A percentile compares a stretch with the other conserved stretches of the same genome.
Conservation (phyloP, 1,139 yeast genomes). For the Arxiozyma heterogenica region DNA sequence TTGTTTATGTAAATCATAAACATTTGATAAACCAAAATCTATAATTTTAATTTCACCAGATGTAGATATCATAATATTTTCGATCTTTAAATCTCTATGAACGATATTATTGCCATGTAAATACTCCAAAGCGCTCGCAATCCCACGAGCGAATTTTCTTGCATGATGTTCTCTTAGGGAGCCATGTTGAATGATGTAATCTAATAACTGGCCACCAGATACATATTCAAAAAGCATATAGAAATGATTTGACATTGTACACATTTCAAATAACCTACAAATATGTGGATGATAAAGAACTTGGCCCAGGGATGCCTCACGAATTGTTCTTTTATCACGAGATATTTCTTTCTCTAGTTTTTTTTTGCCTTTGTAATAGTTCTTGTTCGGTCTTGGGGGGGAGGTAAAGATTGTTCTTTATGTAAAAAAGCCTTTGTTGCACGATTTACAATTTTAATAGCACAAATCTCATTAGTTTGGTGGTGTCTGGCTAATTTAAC, state of each 20-base stretch:
- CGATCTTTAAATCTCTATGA: slow-evolving; percentile 93
- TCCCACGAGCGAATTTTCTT: slow-evolving; percentile 91
- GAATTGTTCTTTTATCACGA: slow-evolving; percentile 80
- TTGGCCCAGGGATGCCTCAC: slow-evolving; percentile 92
- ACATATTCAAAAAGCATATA: slow-evolving; percentile 96
- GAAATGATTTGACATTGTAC: slow-evolving; percentile 93
- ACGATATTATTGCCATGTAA: slow-evolving; percentile 91
- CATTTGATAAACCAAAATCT: slow-evolving; percentile 90
- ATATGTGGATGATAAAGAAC: slow-evolving; percentile 86
- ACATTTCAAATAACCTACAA: slow-evolving; percentile 86
- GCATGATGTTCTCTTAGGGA: slow-evolving; percentile 90
- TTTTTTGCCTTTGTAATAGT: slow-evolving; percentile 50
- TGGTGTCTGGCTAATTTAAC: slow-evolving; percentile 89
- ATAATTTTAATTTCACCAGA: slow-evolving; percentile 91
- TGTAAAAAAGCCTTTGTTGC: slow-evolving; percentile 70
- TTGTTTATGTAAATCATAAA: slow-evolving; percentile 62
- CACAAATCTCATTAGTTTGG: slow-evolving; percentile 74
- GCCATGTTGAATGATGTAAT: slow-evolving; percentile 94
- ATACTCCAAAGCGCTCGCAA: slow-evolving; percentile 87
- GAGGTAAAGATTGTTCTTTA: slow-evolving; percentile 66
- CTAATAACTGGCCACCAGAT: slow-evolving; percentile 96
- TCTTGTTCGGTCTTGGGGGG: slow-evolving; percentile 50
- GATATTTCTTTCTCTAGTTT: slow-evolving; percentile 82
- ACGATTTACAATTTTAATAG: slow-evolving; percentile 72
- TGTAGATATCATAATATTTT: slow-evolving; percentile 88